Base-by-base conservation (phyloP, 805 yeast species). In the Cyberlindnera mycetangii region DNA sequence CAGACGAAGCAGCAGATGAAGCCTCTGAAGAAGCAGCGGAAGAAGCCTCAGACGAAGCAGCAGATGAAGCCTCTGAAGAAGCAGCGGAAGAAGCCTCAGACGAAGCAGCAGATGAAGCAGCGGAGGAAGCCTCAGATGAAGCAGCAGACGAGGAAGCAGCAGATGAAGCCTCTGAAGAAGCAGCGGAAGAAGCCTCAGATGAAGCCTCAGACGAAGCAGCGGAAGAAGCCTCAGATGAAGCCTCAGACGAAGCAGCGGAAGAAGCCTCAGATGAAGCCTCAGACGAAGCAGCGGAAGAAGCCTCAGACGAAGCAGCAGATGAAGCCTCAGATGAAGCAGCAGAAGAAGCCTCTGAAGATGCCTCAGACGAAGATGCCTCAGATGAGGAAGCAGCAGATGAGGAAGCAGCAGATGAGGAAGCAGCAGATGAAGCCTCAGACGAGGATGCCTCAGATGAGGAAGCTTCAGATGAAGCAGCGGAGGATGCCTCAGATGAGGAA, bases 261-360 rank as follows among this genome's bases (percentile, higher is more conserved):
- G 44, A 41, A 6, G 44, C 15, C 7, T 22, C 18, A 22, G n/a
- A n/a, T n/a, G n/a, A n/a, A n/a, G 46, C 22, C 6, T 20, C 18
- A 22, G 46, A 36, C 16, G 41, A 22, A 7, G 41, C 3, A 24
- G n/a, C n/a, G n/a, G 27, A 22, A 14, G 49, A 41, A 8, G 37
- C 31, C 16, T 10, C 28, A 24, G 36, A 12, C 14, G 31, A 27
- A 10, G 47, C 34, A 16, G 40, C 34, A 16, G 40, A 27, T n/a
- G 10, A 10, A 20, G 39, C 28, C 11, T 37, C 14, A 10, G 40
- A 21, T 2, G 43, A 20, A 14, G 32, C 39, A 21, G 37, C 16
- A 19, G 36, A 32, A 4, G 42, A 30, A 25, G 38, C 8, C 10
- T 24, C 36, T 27, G 42, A 33, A n/a, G 38, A 25, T n/a, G 33